A percentile compares a stretch with the other conserved stretches of the same genome.
phyloP scores from a whole-genome alignment of 148 eudicot genomes.

The Rhododendron ferrugineum region DNA sequence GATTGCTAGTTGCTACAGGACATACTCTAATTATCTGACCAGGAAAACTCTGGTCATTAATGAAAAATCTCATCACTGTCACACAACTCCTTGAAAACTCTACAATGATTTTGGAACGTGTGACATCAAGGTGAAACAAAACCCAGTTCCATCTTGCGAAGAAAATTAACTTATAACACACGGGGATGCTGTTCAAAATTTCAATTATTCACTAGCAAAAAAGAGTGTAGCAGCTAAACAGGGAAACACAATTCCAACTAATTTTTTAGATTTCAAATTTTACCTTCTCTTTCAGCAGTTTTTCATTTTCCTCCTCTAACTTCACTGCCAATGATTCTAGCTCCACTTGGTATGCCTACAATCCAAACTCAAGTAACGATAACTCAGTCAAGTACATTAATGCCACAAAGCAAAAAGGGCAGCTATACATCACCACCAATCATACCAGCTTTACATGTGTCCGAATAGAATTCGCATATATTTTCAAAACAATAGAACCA shows the following conservation, averaged over 20 bases:
- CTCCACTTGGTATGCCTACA: constrained; percentile 82
- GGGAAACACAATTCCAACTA: neutral
- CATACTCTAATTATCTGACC: neutral
- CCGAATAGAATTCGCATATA: neutral
- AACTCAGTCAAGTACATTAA: neutral
- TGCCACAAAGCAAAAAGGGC: neutral
- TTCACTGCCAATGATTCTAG: constrained; percentile 74
- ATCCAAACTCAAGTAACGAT: constrained; percentile 6
- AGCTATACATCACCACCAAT: neutral
- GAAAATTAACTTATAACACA: neutral
- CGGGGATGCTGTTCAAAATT: neutral
- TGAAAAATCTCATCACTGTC: neutral
- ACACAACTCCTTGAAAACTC: neutral
- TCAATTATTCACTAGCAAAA: neutral
- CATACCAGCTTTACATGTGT: neutral
- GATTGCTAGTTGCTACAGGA: neutral
- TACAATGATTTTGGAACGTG: neutral
- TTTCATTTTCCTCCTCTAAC: constrained; percentile 80
- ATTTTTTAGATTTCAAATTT: neutral
- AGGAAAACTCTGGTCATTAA: neutral
- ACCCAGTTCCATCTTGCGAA: neutral
- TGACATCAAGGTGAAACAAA: neutral
- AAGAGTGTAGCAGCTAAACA: neutral
- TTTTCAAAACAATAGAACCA: neutral
- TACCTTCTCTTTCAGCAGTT: constrained; percentile 70